Base-by-base conservation (phyloP, 176 grass and related monocot genomes). In the Olyra latifolia region DNA sequence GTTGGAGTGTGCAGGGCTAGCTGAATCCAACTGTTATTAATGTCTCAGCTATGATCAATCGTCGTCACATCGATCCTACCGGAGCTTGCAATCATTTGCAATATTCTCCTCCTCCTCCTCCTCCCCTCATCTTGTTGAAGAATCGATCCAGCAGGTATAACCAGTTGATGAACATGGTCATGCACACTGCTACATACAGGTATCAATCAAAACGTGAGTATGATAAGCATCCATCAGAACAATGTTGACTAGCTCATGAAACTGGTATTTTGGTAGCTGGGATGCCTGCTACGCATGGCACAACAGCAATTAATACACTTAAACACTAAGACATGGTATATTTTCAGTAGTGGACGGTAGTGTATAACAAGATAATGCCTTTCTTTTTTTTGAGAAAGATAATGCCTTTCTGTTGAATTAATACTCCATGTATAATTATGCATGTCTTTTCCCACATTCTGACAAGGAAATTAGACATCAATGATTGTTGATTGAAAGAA, bases 41-140 rank as follows among this genome's bases (percentile, higher is more conserved):
- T 53, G 57, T 45, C 72, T 14, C 56, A 9, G 14, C 17, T 8
- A 22, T 23, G 71, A 71, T 66, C 27, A 12, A 27, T 85, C 83
- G 48, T 5, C n/a, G 32, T 79, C 75, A 53, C 46, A 52, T 69
- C 66, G 54, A 55, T 73, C 71, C 60, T 29, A 27, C 72, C 41
- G 25, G 47, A 43, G 14, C 56, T 8, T 22, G 14, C 64, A 70
- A 82, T 82, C 64, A 71, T 63, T 68, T 25, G 8, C 76, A 11
- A 7, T 49, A 10, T 38, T 48, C 17, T 49, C 35, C 16, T 8
- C 24, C 17, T 10, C 10, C 25, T 20, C 25, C 4, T 53, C 2
- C 48, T 35, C 29, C 30, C 13, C 48, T 72, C 29, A 8, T 17
- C 14, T 76, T 2, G 71, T 38, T 47, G 7, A 49, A 50, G 60